Evolutionary conservation across 2,329 filamentous ascomycete genomes (phyloP).

Genomic region (Diaporthe amygdali): DNA sequence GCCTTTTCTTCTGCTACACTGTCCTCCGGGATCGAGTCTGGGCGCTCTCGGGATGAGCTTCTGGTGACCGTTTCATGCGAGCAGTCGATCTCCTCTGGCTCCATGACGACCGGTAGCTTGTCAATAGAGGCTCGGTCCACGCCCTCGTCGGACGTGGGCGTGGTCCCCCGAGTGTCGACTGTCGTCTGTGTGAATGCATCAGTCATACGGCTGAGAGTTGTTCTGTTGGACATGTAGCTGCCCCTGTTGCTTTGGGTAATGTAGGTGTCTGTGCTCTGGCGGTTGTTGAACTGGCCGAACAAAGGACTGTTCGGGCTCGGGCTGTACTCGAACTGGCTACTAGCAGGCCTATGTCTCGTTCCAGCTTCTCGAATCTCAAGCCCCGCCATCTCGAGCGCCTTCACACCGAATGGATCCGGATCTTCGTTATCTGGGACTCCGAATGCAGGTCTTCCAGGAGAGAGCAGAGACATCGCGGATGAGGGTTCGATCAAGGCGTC

Average conservation of each 20-base stretch:
- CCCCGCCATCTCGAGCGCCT: constrained; percentile 88
- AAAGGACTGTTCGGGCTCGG: constrained; percentile 78
- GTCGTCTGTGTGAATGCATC: constrained; percentile 69
- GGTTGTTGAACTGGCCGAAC: constrained; percentile 56
- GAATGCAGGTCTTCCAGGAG: constrained; percentile 60
- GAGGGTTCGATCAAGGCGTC: constrained; percentile 66
- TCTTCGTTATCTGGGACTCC: constrained; percentile 81
- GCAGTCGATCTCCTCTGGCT: constrained; percentile 62
- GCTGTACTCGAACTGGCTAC: constrained; percentile 83
- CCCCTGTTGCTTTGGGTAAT: constrained; percentile 63
- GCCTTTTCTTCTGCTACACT: constrained; percentile 1
- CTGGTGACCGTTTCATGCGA: constrained; percentile 61
- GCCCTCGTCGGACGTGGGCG: constrained; percentile 48
- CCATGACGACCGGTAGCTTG: constrained; percentile 43
- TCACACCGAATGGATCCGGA: constrained; percentile 89
- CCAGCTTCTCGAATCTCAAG: constrained; percentile 92
- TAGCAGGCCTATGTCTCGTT: constrained; percentile 72
- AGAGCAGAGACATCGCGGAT: constrained; percentile 32
- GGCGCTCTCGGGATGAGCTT: constrained; percentile 43
- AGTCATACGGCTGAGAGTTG: constrained; percentile 73
- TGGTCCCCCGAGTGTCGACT: constrained; percentile 24
- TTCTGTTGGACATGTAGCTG: constrained; percentile 77
- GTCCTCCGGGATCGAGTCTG: constrained; percentile 6
- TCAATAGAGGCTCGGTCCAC: constrained; percentile 48
- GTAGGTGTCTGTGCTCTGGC: constrained; percentile 73